phyloP scores from a whole-genome alignment of 352 stramenopile species.

The Globisporangium mamillatum region DNA sequence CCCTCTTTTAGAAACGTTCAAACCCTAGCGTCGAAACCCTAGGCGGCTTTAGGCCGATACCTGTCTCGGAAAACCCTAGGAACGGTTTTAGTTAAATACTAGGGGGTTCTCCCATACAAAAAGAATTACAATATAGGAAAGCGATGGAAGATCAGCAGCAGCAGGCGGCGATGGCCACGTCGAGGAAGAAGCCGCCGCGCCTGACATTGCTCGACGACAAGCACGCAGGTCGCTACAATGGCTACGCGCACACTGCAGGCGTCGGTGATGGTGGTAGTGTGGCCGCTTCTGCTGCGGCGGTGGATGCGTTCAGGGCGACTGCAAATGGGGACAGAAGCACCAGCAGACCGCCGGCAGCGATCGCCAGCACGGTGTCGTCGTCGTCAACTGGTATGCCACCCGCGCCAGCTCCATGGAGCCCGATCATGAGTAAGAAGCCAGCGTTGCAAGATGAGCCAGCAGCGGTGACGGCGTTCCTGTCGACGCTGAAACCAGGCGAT shows the following conservation, averaged over 20 bases:
- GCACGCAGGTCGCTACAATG: constrained; percentile 15
- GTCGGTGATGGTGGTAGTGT: background rate
- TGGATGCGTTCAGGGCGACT: background rate
- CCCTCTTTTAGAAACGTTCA: no score
- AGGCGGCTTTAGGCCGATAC: no score
- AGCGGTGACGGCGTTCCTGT: constrained; percentile 6
- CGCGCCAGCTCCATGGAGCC: background rate
- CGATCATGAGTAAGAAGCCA: background rate
- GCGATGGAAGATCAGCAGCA: constrained; percentile 4
- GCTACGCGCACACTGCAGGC: constrained; percentile 18
- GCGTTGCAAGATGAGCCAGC: background rate
- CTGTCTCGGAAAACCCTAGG: no score
- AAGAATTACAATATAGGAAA: background rate
- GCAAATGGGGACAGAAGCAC: background rate
- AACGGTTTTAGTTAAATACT: no score
- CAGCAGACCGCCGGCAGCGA: constrained; percentile 1
- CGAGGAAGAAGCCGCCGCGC: constrained; percentile 15
- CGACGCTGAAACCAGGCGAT: background rate
- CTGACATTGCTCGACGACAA: constrained; percentile 11
- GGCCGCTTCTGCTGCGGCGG: background rate
- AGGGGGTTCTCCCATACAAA: background rate
- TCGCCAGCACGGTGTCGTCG: background rate
- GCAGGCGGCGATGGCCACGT: background rate
- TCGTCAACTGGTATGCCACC: background rate
- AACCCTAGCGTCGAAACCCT: no score